Base-by-base conservation (phyloP, 2,329 filamentous ascomycete species). In the Calonectria pteridis region DNA sequence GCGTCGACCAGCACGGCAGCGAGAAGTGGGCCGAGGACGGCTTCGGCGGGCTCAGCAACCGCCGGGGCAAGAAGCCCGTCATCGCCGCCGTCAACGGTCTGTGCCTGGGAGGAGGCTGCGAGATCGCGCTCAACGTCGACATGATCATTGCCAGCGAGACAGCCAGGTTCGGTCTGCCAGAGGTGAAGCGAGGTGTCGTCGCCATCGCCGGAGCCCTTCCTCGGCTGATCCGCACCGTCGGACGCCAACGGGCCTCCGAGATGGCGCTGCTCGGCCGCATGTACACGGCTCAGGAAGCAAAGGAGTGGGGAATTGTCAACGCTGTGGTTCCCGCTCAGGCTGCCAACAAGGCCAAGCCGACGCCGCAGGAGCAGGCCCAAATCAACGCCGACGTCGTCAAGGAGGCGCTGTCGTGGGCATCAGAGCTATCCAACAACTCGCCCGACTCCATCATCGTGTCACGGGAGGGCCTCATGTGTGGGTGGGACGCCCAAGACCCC, bases 391-490 rank as follows among this genome's bases (percentile, higher is more conserved):
- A 83, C 80, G 88, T 92, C 23, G 86, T 93, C 6, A 84, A 84
- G 13, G 89, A 88, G 79, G 93, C 93, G 35, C 77, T 96, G 46
- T 84, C 85, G 73, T 87, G 93, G 82, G 94, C 94, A 18, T 84
- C 82, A 50, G 84, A 87, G 81, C 89, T 96, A 78, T 90, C 90
- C 23, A 88, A 81, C 73, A 93, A 94, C 83, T 94, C 92, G 77
- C 94, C 94, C 2, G 94, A 97, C 83, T 88, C 93, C 29, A 90
- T 96, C 37, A 91, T 96, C 79, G 93, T 95, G n/a, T 93, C 88
- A 73, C 88, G 94, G 28, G 92, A 93, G 81, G 94, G 94, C 0
- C 80, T 97, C 65, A 90, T 93, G 83, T 84, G 94, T 76, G 94
- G 93, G 0, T 95, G 93, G 93, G 94, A 95, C 78, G 89, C 88